phyloP scores from a whole-genome alignment of 2,329 filamentous ascomycete species.

The Gnomoniopsis sp. region DNA sequence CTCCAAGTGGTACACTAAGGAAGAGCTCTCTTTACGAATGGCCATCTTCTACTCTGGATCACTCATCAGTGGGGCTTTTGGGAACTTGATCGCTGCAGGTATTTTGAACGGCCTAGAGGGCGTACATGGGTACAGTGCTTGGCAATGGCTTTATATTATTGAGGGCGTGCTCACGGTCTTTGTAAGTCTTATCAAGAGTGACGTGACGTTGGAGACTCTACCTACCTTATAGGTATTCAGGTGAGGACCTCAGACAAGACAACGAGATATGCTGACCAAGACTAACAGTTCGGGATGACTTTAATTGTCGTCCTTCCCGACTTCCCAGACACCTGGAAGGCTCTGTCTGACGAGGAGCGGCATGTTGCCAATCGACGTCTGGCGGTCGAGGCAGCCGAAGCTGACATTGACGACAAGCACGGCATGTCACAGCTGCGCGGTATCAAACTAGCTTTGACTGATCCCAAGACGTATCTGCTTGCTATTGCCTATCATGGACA shows the following conservation, averaged over 20 bases:
- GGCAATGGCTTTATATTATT: slow-evolving; percentile 18
- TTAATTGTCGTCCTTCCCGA: slow-evolving; percentile 14
- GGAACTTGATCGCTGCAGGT: slow-evolving; percentile 15
- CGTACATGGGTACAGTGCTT: slow-evolving; percentile 4
- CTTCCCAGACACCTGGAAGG: slow-evolving; percentile 16
- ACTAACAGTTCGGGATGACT: slow-evolving; percentile 5
- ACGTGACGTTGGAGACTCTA: too few relatives aligned
- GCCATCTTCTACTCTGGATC: slow-evolving; percentile 17
- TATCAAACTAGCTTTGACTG: slow-evolving; percentile 15
- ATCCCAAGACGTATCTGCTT: slow-evolving; percentile 17
- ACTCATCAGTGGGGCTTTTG: slow-evolving; percentile 15
- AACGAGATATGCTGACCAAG: background rate
- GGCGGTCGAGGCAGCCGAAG: slow-evolving; percentile 15
- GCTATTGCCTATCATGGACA: slow-evolving; percentile 16
- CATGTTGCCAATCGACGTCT: slow-evolving; percentile 14
- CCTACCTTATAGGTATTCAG: background rate
- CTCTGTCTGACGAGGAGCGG: slow-evolving; percentile 13
- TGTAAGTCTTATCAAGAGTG: background rate
- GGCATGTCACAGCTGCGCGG: slow-evolving; percentile 17
- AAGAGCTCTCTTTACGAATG: slow-evolving; percentile 15
- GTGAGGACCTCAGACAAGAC: background rate
- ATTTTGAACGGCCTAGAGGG: slow-evolving; percentile 14
- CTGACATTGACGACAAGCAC: slow-evolving; percentile 10
- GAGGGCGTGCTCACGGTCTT: slow-evolving; percentile 16
- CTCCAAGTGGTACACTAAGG: slow-evolving; percentile 17